phyloP scores from a whole-genome alignment of 2,329 filamentous ascomycete genomes.

The Colletotrichum sp. region DNA sequence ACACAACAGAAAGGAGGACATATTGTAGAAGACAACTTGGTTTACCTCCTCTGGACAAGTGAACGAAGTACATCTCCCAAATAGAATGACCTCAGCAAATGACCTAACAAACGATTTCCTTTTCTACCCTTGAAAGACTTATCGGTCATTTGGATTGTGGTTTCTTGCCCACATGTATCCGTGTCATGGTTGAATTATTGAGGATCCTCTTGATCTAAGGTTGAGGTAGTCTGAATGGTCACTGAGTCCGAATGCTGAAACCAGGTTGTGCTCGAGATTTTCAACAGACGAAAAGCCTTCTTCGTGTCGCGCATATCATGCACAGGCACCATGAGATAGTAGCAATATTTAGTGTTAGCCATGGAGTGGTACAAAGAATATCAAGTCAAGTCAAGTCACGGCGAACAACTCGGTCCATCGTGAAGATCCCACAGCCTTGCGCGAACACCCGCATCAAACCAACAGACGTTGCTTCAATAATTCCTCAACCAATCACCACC shows the following conservation, averaged over 20 bases:
- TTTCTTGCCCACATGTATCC: neutral
- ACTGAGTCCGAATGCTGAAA: neutral
- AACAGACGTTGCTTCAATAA: neutral
- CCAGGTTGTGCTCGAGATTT: neutral
- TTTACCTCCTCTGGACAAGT: neutral
- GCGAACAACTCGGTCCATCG: neutral
- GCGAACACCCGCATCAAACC: neutral
- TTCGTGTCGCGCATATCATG: neutral
- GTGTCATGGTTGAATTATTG: neutral
- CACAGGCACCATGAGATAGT: neutral
- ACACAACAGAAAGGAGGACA: neutral
- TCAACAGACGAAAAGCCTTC: neutral
- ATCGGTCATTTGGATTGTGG: neutral
- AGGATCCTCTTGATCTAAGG: rapidly evolving
- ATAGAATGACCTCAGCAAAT: neutral
- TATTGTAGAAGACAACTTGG: neutral
- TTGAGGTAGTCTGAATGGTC: neutral
- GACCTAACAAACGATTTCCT: neutral
- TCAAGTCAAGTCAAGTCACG: neutral
- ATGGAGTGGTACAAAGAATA: neutral
- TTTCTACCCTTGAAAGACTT: neutral
- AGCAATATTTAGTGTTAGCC: neutral
- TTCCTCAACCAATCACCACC: neutral
- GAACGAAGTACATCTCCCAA: neutral
- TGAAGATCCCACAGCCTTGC: too few relatives aligned